A percentile compares a stretch with the other conserved stretches of the same genome.
These are phyloP conservation scores for Neurospora sp. DNA, from an alignment of 495 filamentous ascomycete genomes.

Conservation along the genomic window DNA sequence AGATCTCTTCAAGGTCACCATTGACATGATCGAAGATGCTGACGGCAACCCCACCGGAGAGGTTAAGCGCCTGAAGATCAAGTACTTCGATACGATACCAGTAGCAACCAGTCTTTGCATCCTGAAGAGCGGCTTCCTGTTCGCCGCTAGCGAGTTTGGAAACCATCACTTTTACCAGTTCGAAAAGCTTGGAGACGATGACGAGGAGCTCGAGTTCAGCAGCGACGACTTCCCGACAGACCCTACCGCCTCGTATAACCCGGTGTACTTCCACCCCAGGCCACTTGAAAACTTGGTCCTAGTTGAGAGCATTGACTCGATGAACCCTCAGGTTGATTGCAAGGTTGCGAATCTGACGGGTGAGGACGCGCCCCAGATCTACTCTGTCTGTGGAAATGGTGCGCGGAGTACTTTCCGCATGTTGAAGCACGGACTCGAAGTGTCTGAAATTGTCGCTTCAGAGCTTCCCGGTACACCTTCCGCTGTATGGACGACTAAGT, in stretches of 20 bases:
- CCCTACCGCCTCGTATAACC: slow-evolving; percentile 52
- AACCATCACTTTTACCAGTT: slow-evolving; percentile 97
- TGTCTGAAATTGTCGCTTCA: slow-evolving; percentile 88
- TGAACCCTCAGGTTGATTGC: slow-evolving; percentile 86
- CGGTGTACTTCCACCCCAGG: slow-evolving; percentile 77
- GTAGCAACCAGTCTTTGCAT: slow-evolving; percentile 79
- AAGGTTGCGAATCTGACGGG: slow-evolving; percentile 80
- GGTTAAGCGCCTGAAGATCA: slow-evolving; percentile 78
- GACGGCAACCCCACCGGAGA: slow-evolving; percentile 68
- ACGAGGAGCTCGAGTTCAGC: slow-evolving; percentile 73
- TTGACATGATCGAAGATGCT: slow-evolving; percentile 81
- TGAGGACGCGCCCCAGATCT: slow-evolving; percentile 95
- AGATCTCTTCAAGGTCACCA: slow-evolving; percentile 91
- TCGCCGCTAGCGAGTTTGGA: slow-evolving; percentile 83
- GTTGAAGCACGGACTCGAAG: slow-evolving; percentile 84
- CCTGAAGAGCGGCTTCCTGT: slow-evolving; percentile 91
- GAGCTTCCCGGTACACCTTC: slow-evolving; percentile 77
- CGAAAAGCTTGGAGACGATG: slow-evolving; percentile 93
- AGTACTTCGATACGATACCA: slow-evolving; percentile 96
- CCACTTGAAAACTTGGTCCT: slow-evolving; percentile 71
- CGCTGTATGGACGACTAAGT: slow-evolving; percentile 90
- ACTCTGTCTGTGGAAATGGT: slow-evolving; percentile 79
- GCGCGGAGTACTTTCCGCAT: slow-evolving; percentile 83
- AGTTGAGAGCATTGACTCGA: slow-evolving; percentile 74
- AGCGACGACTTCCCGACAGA: slow-evolving; percentile 78